Evolutionary conservation across 257 asterid species (phyloP).

Genomic region (Apocynum venetum): DNA sequence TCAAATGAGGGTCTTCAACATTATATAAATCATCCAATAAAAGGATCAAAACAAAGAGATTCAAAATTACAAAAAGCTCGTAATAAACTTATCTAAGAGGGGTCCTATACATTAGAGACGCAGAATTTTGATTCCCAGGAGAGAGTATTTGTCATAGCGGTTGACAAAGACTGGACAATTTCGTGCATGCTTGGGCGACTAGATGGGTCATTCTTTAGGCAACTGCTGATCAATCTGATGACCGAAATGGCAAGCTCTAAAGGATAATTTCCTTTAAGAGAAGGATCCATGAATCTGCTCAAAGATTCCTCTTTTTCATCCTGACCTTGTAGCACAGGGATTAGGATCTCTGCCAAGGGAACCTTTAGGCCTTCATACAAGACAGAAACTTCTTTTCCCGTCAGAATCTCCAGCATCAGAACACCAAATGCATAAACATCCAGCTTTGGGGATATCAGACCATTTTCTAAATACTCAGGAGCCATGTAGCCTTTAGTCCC

Average conservation of each 20-base stretch:
- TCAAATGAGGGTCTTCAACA: too few relatives aligned
- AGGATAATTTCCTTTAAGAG: constrained; percentile 52
- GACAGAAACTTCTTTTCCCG: constrained; percentile 56
- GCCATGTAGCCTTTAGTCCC: constrained; percentile 99
- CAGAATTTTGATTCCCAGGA: constrained; percentile 57
- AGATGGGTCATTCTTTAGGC: constrained; percentile 62
- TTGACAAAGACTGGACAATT: constrained; percentile 55
- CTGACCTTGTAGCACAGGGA: constrained; percentile 30
- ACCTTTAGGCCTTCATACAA: constrained; percentile 27
- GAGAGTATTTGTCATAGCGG: constrained; percentile 35
- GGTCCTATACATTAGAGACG: constrained; percentile 29
- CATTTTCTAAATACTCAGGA: constrained; percentile 91
- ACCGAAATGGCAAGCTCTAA: constrained; percentile 40
- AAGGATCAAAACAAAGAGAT: constrained; percentile 2
- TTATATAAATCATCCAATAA: not conserved
- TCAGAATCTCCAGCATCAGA: constrained; percentile 71
- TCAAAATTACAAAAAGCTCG: not conserved
- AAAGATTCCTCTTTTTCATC: constrained; percentile 36
- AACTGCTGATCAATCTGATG: constrained; percentile 45
- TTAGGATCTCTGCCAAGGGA: constrained; percentile 33
- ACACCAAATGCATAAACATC: constrained; percentile 89
- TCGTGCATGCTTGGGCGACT: constrained; percentile 69
- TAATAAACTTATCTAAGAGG: constrained; percentile 17
- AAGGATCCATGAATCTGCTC: constrained; percentile 49
- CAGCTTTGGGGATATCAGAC: constrained; percentile 69